These are phyloP conservation scores for Debaryomycetaceae sp. DNA, from an alignment of 1,139 yeast species.

Conservation along the genomic window DNA sequence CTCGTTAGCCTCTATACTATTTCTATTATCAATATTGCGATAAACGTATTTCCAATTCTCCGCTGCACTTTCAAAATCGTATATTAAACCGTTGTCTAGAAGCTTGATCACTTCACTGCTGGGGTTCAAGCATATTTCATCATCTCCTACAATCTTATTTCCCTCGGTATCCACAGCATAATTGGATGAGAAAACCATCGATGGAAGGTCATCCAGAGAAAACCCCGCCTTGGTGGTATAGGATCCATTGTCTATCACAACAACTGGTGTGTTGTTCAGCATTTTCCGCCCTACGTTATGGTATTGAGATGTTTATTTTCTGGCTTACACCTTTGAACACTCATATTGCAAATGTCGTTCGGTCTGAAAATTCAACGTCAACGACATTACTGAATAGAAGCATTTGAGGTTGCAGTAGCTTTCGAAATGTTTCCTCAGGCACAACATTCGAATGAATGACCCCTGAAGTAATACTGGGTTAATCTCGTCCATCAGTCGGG, in stretches of 20 bases:
- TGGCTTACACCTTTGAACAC: background rate
- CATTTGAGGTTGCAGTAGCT: no score
- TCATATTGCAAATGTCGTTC: background rate
- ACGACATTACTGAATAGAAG: background rate
- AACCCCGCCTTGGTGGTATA: constrained; percentile 67
- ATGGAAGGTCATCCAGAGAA: constrained; percentile 63
- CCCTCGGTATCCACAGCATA: constrained; percentile 38
- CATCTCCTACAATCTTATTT: constrained; percentile 46
- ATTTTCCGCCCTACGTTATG: constrained; percentile 9
- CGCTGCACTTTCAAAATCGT: constrained; percentile 60
- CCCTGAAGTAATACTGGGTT: no score
- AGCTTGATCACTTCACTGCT: constrained; percentile 57
- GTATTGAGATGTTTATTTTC: background rate
- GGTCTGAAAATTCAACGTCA: background rate
- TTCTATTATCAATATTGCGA: constrained; percentile 41
- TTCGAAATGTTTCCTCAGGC: no score
- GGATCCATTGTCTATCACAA: constrained; percentile 70
- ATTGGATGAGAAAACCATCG: constrained; percentile 53
- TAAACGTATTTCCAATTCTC: constrained; percentile 61
- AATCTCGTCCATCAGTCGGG: no score
- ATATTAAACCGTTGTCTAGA: constrained; percentile 61
- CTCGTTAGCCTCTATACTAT: constrained; percentile 46
- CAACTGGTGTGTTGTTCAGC: constrained; percentile 48
- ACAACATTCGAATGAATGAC: no score
- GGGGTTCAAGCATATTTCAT: constrained; percentile 39